Conservation (phyloP, 352 stramenopile genomes). For the Pythium brachiatum region DNA sequence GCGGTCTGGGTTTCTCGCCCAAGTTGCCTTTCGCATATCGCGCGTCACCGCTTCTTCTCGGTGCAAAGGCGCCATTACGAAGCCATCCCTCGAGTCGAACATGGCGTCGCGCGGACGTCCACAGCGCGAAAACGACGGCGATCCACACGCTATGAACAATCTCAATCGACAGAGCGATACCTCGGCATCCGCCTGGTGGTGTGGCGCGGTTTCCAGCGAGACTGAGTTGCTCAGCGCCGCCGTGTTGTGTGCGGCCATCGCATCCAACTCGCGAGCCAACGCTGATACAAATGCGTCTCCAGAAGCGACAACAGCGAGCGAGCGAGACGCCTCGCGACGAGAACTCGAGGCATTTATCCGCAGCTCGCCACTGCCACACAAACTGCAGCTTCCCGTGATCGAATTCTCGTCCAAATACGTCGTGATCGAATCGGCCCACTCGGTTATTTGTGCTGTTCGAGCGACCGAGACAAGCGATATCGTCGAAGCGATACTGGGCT, state of each 20-base stretch:
- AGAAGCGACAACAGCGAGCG: constrained; percentile 18
- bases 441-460: constrained; percentile 66
- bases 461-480: constrained; percentile 59
- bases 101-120: constrained; percentile 8
- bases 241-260: constrained; percentile 67
- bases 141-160: neutral
- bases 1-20: constrained; percentile 16
- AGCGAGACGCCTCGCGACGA: constrained; percentile 18
- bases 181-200: constrained; percentile 40
- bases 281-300: constrained; percentile 13
- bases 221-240: constrained; percentile 71
- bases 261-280: constrained; percentile 31
- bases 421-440: constrained; percentile 57
- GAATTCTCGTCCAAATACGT: constrained; percentile 51
- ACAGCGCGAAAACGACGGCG: constrained; percentile 5
- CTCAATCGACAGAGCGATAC: constrained; percentile 3
- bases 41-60: constrained; percentile 15
- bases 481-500: constrained; percentile 68
- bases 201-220: constrained; percentile 51
- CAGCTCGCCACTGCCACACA: constrained; percentile 66
- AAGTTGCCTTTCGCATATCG: constrained; percentile 25
- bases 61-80: neutral
- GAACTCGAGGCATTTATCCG: constrained; percentile 58
- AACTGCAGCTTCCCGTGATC: constrained; percentile 52
- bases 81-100: constrained; percentile 3